Percentiles rank a stretch among this genome's conserved stretches.
phyloP scores from a whole-genome alignment of 108 stramenopile genomes.

The Cyclotella choctawhatcheeana region DNA sequence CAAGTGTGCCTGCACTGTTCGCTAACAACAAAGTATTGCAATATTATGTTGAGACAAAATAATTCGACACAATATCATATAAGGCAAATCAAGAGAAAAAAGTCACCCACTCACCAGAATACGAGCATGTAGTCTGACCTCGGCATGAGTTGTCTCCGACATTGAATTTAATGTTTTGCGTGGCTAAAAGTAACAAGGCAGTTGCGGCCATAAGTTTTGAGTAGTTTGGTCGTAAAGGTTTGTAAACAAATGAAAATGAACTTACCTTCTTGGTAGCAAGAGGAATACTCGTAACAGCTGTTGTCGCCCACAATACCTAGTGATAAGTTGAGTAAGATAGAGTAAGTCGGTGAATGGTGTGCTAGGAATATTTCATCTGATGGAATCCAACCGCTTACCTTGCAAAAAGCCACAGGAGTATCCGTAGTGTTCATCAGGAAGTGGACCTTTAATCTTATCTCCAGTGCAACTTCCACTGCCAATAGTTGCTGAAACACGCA shows the following conservation, averaged over 20 bases:
- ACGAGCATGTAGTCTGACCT: not conserved
- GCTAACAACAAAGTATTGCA: not conserved
- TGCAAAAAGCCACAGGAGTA: no score
- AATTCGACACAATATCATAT: not conserved
- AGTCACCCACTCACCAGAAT: not conserved
- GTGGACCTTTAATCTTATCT: no score
- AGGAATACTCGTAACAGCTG: not conserved
- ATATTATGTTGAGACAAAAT: not conserved
- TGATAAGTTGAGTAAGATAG: not conserved
- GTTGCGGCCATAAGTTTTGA: not conserved
- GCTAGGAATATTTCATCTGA: not conserved
- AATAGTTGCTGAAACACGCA: no score
- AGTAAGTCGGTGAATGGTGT: not conserved
- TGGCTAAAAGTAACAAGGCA: not conserved
- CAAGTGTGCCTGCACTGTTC: not conserved
- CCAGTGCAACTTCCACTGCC: no score
- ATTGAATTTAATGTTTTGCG: not conserved
- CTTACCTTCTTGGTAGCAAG: not conserved
- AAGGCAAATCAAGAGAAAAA: not conserved
- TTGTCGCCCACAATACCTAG: not conserved
- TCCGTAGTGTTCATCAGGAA: no score
- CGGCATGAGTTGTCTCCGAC: not conserved
- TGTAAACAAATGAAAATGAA: not conserved
- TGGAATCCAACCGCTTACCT: not conserved
- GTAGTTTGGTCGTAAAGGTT: no score